Percentiles rank a stretch among this genome's conserved stretches.
These are phyloP conservation scores for Diplodia mutila DNA, from an alignment of 2,329 filamentous ascomycete species.

Conservation along the genomic window DNA sequence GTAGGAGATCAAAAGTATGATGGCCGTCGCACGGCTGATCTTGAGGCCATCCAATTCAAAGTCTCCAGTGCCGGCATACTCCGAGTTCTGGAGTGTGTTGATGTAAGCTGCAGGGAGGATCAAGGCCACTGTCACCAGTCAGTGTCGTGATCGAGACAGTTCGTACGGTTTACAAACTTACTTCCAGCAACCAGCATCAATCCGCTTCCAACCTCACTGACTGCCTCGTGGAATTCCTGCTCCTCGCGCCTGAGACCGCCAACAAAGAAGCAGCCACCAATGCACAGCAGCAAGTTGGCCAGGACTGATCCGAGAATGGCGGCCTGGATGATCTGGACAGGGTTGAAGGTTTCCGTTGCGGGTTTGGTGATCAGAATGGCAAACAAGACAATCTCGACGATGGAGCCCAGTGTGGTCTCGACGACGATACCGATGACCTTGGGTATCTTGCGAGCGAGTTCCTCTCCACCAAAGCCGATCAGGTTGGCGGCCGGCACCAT, in stretches of 20 bases:
- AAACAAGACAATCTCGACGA: slow-evolving; percentile 83
- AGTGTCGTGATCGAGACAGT: slow-evolving; percentile 24
- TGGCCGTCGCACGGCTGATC: slow-evolving; percentile 71
- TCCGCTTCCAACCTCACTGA: slow-evolving; percentile 79
- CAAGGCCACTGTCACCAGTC: slow-evolving; percentile 47
- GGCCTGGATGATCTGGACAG: slow-evolving; percentile 73
- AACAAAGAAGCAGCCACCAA: slow-evolving; percentile 79
- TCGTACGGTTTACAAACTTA: slow-evolving; percentile 29
- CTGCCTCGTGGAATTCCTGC: slow-evolving; percentile 72
- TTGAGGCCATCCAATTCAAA: slow-evolving; percentile 57
- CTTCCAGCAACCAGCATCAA: slow-evolving; percentile 77
- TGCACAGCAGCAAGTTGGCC: slow-evolving; percentile 78
- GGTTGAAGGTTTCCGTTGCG: slow-evolving; percentile 34
- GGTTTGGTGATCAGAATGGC: slow-evolving; percentile 67
- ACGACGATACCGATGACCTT: slow-evolving; percentile 69
- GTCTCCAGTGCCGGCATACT: slow-evolving; percentile 25
- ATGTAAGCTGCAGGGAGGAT: slow-evolving; percentile 59
- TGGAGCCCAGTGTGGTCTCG: slow-evolving; percentile 66
- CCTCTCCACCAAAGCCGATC: slow-evolving; percentile 73
- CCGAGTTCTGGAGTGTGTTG: slow-evolving; percentile 42
- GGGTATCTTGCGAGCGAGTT: slow-evolving; percentile 73
- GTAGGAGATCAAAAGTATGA: slow-evolving; percentile 73
- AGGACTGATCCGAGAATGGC: slow-evolving; percentile 83
- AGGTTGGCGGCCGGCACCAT: slow-evolving; percentile 79
- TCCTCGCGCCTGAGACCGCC: slow-evolving; percentile 71